These are phyloP conservation scores for Hemileccinum rubropunctum DNA, from an alignment of 768 basidiomycete species.

Conservation along the genomic window DNA sequence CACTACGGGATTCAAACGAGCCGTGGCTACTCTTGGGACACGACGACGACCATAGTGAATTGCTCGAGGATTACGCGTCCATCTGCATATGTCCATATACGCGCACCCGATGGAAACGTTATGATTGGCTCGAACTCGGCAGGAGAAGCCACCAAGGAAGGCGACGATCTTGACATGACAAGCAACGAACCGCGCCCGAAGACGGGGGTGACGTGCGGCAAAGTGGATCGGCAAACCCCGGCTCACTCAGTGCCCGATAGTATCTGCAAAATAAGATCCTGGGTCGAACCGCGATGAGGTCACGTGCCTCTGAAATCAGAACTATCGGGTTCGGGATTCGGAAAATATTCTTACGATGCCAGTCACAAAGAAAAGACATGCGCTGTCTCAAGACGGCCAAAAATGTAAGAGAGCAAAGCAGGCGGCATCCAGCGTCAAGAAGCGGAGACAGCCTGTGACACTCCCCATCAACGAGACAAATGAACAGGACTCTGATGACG, in stretches of 20 bases:
- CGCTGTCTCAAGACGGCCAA: conserved; percentile 45
- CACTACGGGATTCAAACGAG: neutral
- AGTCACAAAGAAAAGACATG: conserved; percentile 48
- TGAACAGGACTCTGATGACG: conserved; percentile 37
- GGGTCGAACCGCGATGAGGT: neutral
- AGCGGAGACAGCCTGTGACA: conserved; percentile 64
- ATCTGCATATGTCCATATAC: conserved; percentile 9
- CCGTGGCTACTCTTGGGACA: too few species aligned
- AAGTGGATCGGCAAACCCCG: conserved; percentile 15
- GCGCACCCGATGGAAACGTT: too few species aligned
- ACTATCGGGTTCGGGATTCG: neutral
- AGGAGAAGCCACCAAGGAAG: conserved; percentile 20
- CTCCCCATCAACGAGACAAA: conserved; percentile 30
- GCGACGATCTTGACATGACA: conserved; percentile 24
- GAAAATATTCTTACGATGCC: conserved; percentile 32
- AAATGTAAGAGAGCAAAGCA: conserved; percentile 49
- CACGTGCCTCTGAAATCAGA: conserved; percentile 18
- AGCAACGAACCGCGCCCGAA: conserved; percentile 9
- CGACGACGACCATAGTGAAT: too few species aligned
- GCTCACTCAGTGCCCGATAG: neutral
- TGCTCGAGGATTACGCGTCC: too few species aligned
- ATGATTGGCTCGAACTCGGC: conserved; percentile 9
- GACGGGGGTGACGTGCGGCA: neutral
- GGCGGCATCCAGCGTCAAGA: conserved; percentile 37
- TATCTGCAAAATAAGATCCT: too few species aligned